Percentiles rank a stretch among this genome's conserved stretches.
These are phyloP conservation scores for Tetraselmis chui DNA, from an alignment of 139 green algal species.

Conservation along the genomic window DNA sequence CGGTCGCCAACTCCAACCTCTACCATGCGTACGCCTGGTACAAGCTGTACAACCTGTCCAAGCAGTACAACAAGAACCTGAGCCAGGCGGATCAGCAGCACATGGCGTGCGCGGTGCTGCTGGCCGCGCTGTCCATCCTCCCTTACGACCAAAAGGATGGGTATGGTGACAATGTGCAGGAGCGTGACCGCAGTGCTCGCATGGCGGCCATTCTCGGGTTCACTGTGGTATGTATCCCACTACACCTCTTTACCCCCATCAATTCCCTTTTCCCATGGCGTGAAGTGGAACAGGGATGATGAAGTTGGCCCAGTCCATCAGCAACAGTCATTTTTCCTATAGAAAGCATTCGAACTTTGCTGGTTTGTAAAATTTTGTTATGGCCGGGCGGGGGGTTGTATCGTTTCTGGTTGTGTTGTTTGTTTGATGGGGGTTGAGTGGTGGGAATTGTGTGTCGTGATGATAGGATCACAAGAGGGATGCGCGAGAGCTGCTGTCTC, in stretches of 20 bases:
- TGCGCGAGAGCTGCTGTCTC: conserved; percentile 48
- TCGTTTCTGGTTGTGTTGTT: neutral
- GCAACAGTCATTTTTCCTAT: too few species aligned
- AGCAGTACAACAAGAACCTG: conserved; percentile 80
- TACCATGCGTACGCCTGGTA: conserved; percentile 94
- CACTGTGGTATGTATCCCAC: conserved; percentile 48
- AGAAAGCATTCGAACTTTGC: too few species aligned
- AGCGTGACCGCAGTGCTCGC: conserved; percentile 77
- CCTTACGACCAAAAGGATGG: conserved; percentile 70
- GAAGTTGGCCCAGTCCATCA: too few species aligned
- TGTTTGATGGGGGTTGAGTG: too few species aligned
- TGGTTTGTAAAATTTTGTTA: too few species aligned
- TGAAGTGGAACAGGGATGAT: too few species aligned
- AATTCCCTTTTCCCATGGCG: too few species aligned
- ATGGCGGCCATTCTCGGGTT: conserved; percentile 95
- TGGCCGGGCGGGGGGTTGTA: too few species aligned
- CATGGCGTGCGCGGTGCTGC: conserved; percentile 84
- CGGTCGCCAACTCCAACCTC: conserved; percentile 73
- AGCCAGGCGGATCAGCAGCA: conserved; percentile 37
- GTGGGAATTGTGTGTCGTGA: too few species aligned
- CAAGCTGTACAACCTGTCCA: conserved; percentile 88
- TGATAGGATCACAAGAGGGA: conserved; percentile 46
- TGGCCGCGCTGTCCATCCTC: conserved; percentile 83
- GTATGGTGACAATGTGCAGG: conserved; percentile 27
- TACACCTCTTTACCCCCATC: too few species aligned